These are phyloP conservation scores for Leishmania turanica DNA, from an alignment of 208 protist genomes.

Conservation along the genomic window DNA sequence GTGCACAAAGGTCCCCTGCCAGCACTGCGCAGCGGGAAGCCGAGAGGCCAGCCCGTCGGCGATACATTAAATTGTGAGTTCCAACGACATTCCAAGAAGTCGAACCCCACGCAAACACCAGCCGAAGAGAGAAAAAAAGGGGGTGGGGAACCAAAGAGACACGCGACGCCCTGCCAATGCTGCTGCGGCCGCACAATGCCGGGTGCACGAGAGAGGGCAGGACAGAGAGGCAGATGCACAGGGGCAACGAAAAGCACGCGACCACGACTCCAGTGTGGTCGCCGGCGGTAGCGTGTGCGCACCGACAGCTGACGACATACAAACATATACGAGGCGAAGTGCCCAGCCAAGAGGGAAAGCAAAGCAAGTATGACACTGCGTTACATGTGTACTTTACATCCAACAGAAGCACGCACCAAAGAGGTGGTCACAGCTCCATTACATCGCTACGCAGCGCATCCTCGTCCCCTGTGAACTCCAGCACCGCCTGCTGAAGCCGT, in stretches of 20 bases:
- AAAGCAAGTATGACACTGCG: neutral
- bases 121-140: neutral
- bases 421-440: slow-evolving; percentile 10
- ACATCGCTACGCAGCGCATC: slow-evolving; percentile 19
- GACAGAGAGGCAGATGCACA: neutral
- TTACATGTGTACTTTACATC: slow-evolving; percentile 2
- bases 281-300: neutral
- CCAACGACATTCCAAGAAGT: neutral
- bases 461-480: slow-evolving; percentile 21
- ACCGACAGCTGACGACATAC: neutral
- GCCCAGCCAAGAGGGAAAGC: neutral
- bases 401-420: neutral
- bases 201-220: neutral
- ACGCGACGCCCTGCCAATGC: neutral
- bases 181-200: neutral
- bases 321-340: too few relatives aligned
- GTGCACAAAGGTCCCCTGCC: neutral
- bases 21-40: neutral
- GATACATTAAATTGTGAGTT: neutral
- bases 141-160: neutral
- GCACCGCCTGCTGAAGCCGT: slow-evolving; percentile 23
- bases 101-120: neutral
- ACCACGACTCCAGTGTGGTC: neutral
- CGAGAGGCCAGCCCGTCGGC: neutral
- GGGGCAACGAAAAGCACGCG: neutral